Percentiles rank a stretch among this genome's conserved stretches.
Conservation (phyloP, 192 early-diverging fungal genomes). For the Backusella luteola region DNA sequence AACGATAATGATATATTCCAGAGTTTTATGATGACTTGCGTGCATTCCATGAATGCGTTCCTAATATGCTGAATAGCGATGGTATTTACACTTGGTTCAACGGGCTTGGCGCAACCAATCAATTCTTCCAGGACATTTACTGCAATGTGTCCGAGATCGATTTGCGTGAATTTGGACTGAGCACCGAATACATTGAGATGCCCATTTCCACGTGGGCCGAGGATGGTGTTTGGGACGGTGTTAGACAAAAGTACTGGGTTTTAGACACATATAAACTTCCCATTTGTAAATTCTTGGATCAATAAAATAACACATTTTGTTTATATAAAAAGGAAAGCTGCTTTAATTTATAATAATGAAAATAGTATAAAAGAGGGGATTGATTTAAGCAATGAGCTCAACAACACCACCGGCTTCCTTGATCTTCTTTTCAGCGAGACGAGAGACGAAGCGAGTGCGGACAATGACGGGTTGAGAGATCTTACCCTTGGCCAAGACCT, state of each 20-base stretch:
- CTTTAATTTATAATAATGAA: background rate
- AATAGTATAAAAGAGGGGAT: background rate
- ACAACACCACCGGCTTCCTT: slow-evolving; percentile 88
- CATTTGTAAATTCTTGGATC: slow-evolving; percentile 57
- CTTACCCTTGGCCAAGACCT: slow-evolving; percentile 93
- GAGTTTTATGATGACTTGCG: slow-evolving; percentile 90
- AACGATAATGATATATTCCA: background rate
- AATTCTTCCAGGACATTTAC: slow-evolving; percentile 96
- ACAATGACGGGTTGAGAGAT: slow-evolving; percentile 94
- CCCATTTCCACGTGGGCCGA: slow-evolving; percentile 73
- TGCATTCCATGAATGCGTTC: slow-evolving; percentile 66
- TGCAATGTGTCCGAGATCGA: slow-evolving; percentile 85
- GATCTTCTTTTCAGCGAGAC: slow-evolving; percentile 97
- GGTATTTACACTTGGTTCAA: slow-evolving; percentile 96
- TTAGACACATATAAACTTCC: slow-evolving; percentile 75
- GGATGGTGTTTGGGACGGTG: slow-evolving; percentile 80
- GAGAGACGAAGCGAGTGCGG: slow-evolving; percentile 88
- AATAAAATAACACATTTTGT: background rate
- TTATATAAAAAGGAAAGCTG: background rate
- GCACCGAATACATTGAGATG: slow-evolving; percentile 72
- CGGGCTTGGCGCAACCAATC: slow-evolving; percentile 88
- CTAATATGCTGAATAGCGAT: slow-evolving; percentile 68
- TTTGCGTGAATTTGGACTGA: slow-evolving; percentile 74
- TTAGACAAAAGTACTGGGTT: slow-evolving; percentile 70
- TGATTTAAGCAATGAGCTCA: slow-evolving; percentile 55